Evolutionary conservation across 176 grass and related monocot genomes (phyloP).

Genomic region (barley (Hordeum vulgare)): DNA sequence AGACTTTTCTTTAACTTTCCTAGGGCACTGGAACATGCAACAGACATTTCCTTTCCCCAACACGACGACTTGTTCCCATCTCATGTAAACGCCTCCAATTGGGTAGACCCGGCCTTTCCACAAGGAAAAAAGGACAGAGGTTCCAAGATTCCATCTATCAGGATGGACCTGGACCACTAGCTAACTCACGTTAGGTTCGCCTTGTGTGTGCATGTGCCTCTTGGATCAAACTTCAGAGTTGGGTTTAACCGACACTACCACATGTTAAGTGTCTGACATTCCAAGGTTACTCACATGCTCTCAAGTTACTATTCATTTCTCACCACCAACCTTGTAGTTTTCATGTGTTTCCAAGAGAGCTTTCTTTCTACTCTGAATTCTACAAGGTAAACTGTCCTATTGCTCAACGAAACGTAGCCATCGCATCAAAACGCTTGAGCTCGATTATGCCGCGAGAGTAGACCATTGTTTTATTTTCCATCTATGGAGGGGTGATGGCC

Average conservation of each 20-base stretch:
- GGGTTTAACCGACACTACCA: not conserved
- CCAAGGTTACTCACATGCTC: not conserved
- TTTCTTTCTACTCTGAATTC: not conserved
- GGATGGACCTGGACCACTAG: not conserved
- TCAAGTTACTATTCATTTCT: not conserved
- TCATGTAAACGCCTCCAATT: not conserved
- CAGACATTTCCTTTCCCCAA: not conserved
- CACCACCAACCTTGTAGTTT: constrained; percentile 4
- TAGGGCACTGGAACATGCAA: not conserved
- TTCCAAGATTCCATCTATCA: not conserved
- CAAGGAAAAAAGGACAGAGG: not conserved
- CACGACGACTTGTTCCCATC: constrained; percentile 15
- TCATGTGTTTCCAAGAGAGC: not conserved
- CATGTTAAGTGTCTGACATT: constrained; percentile 10
- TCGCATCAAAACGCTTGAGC: too few species aligned
- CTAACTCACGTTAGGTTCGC: not conserved
- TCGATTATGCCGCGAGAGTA: too few species aligned
- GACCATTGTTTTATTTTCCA: too few species aligned
- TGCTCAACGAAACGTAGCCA: not conserved
- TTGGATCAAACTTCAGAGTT: not conserved
- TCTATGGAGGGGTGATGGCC: too few species aligned
- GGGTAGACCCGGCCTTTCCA: not conserved
- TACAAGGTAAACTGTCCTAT: not conserved
- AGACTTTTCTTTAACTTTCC: not conserved
- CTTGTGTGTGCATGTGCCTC: constrained; percentile 4